phyloP scores from a whole-genome alignment of 2,329 filamentous ascomycete genomes.

The Cladosporium oxysporum region DNA sequence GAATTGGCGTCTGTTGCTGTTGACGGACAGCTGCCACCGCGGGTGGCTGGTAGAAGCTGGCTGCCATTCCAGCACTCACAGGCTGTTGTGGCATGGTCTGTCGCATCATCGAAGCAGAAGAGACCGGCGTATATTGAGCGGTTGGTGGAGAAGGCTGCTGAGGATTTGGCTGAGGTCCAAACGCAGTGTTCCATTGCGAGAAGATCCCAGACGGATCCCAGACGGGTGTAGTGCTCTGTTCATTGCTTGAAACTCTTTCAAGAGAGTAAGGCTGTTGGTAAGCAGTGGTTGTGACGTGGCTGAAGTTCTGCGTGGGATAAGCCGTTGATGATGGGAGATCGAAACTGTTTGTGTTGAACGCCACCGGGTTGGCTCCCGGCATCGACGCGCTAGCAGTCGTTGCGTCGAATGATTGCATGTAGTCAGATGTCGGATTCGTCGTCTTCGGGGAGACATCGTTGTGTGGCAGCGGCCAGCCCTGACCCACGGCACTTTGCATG shows the following conservation, averaged over 20 bases:
- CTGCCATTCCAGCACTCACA: slow-evolving; percentile 9
- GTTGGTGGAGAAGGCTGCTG: slow-evolving; percentile 47
- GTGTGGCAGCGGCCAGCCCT: background rate
- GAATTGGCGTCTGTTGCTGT: slow-evolving; percentile 1
- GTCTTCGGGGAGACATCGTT: slow-evolving; percentile 9
- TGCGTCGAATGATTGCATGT: slow-evolving; percentile 10
- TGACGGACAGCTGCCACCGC: background rate
- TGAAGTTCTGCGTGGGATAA: slow-evolving; percentile 25
- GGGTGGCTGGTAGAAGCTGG: slow-evolving; percentile 16
- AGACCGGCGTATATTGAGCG: slow-evolving; percentile 27
- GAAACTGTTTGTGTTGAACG: slow-evolving; percentile 22
- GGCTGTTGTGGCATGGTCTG: slow-evolving; percentile 32
- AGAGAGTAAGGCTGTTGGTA: slow-evolving; percentile 14
- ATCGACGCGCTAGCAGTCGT: slow-evolving; percentile 7
- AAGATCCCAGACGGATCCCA: slow-evolving; percentile 40
- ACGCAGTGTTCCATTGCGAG: slow-evolving; percentile 94
- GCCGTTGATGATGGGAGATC: slow-evolving; percentile 19
- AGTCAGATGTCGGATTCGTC: background rate
- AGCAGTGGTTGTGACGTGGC: slow-evolving; percentile 8
- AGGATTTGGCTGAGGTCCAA: slow-evolving; percentile 60
- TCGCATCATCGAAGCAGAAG: slow-evolving; percentile 37
- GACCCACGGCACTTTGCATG: background rate
- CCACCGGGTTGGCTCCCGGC: slow-evolving; percentile 18
- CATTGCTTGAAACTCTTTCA: slow-evolving; percentile 13
- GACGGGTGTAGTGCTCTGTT: slow-evolving; percentile 26